These are phyloP conservation scores for Rubia peregrina DNA, from an alignment of 305 asterid genomes.

Conservation along the genomic window DNA sequence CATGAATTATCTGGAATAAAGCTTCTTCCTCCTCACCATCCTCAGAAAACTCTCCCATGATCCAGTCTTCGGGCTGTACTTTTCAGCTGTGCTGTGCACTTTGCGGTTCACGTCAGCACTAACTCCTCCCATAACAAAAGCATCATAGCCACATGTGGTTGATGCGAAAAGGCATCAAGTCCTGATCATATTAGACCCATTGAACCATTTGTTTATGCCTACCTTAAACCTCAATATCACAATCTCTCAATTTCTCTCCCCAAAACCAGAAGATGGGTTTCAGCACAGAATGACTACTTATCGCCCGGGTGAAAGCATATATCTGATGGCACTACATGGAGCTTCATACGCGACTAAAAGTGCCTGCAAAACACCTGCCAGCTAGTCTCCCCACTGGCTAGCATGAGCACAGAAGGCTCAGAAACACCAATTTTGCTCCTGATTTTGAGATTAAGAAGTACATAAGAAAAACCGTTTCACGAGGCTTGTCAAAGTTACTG, in stretches of 20 bases:
- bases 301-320: slow-evolving; percentile 51
- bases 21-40: slow-evolving; percentile 46
- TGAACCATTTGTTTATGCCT: slow-evolving; percentile 47
- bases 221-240: slow-evolving; percentile 63
- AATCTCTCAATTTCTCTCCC: slow-evolving; percentile 64
- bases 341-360: slow-evolving; percentile 42
- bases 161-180: slow-evolving; percentile 80
- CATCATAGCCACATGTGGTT: slow-evolving; percentile 47
- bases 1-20: slow-evolving; percentile 67
- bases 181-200: slow-evolving; percentile 55
- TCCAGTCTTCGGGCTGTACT: slow-evolving; percentile 37
- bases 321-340: slow-evolving; percentile 60
- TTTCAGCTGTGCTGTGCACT: slow-evolving; percentile 54
- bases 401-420: slow-evolving; percentile 64
- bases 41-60: slow-evolving; percentile 55
- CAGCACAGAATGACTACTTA: slow-evolving; percentile 67
- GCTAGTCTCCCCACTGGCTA: slow-evolving; percentile 49
- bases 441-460: slow-evolving; percentile 33
- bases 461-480: too few relatives aligned
- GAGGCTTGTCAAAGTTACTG: too few relatives aligned
- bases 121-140: slow-evolving; percentile 72
- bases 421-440: slow-evolving; percentile 39
- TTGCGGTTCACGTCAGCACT: slow-evolving; percentile 23
- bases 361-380: slow-evolving; percentile 64
- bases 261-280: slow-evolving; percentile 55